Conservation (phyloP, 768 basidiomycete genomes). For the Leucogyrophana mollusca region DNA sequence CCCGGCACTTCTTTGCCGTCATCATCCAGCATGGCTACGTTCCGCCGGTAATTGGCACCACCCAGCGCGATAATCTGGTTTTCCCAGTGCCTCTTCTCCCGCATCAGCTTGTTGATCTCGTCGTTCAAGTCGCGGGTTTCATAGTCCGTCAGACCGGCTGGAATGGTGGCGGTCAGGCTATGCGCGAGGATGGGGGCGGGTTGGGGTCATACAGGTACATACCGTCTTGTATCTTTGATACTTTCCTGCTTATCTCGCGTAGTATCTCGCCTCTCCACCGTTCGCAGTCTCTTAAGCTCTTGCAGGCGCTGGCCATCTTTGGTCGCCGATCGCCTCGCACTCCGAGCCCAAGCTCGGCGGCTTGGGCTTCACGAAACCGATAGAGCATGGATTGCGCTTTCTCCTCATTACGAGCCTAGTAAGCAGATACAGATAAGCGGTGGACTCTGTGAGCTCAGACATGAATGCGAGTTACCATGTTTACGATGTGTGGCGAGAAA, state of each 20-base stretch:
- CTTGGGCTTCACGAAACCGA: conserved; percentile 96
- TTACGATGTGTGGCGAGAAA: too few species aligned
- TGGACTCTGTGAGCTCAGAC: too few species aligned
- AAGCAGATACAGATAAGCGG: too few species aligned
- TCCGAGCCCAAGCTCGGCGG: conserved; percentile 90
- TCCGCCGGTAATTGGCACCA: conserved; percentile 93
- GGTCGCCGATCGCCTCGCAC: conserved; percentile 84
- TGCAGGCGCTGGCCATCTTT: conserved; percentile 88
- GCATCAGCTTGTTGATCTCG: conserved; percentile 93
- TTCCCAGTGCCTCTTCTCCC: conserved; percentile 98
- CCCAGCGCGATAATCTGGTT: conserved; percentile 96
- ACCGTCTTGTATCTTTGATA: conserved; percentile 98
- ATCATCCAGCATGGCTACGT: conserved; percentile 91
- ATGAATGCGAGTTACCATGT: too few species aligned
- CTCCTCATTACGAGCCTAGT: conserved; percentile 94
- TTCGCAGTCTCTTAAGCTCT: conserved; percentile 90
- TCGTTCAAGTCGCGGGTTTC: conserved; percentile 96
- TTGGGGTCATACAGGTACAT: conserved; percentile 31
- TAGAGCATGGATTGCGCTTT: conserved; percentile 96
- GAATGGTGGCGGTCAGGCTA: too few species aligned
- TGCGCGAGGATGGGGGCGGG: too few species aligned
- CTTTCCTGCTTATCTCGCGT: conserved; percentile 92
- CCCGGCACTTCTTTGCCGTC: conserved; percentile 96
- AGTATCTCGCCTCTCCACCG: conserved; percentile 95
- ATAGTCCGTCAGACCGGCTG: conserved; percentile 92